A percentile compares a stretch with the other conserved stretches of the same genome.
phyloP scores from a whole-genome alignment of 2,329 filamentous ascomycete species.

The Aspergillus arachidicola region DNA sequence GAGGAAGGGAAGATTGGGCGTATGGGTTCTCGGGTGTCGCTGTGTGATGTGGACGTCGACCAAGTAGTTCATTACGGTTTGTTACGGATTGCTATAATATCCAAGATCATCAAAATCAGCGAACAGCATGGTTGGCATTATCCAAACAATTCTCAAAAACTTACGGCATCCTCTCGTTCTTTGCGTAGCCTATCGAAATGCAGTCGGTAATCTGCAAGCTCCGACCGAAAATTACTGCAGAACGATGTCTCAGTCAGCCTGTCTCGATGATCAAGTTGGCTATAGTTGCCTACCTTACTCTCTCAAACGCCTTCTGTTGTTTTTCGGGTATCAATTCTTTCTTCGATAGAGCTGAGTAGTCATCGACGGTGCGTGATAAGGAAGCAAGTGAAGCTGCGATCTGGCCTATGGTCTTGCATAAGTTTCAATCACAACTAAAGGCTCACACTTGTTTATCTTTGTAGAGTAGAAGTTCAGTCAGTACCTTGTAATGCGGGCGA shows the following conservation, averaged over 20 bases:
- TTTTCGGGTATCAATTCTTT: slow-evolving; percentile 90
- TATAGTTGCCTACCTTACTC: slow-evolving; percentile 59
- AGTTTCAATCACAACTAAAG: slow-evolving; percentile 24
- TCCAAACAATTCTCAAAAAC: slow-evolving; percentile 16
- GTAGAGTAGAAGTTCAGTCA: neutral
- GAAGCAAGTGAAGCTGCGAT: slow-evolving; percentile 77
- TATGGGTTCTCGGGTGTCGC: slow-evolving; percentile 94
- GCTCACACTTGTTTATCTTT: neutral
- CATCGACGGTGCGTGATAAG: slow-evolving; percentile 87
- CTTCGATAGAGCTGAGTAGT: slow-evolving; percentile 82
- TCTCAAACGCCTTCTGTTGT: slow-evolving; percentile 84
- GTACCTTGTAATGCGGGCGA: slow-evolving; percentile 65
- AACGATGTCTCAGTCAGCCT: neutral
- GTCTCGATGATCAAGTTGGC: neutral
- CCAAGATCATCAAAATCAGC: neutral
- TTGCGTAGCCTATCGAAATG: slow-evolving; percentile 78
- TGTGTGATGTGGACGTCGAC: slow-evolving; percentile 75
- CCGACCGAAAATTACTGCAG: slow-evolving; percentile 69
- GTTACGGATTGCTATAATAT: slow-evolving; percentile 57
- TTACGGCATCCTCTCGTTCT: slow-evolving; percentile 72
- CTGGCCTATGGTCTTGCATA: slow-evolving; percentile 58
- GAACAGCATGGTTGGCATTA: too few relatives aligned
- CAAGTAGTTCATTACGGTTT: slow-evolving; percentile 80
- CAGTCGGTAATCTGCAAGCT: slow-evolving; percentile 76
- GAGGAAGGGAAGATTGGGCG: slow-evolving; percentile 59